Evolutionary conservation across 352 stramenopile species (phyloP), one percentile per base, ranked within the genome.

Genomic region (Elongisporangium anandrum): DNA sequence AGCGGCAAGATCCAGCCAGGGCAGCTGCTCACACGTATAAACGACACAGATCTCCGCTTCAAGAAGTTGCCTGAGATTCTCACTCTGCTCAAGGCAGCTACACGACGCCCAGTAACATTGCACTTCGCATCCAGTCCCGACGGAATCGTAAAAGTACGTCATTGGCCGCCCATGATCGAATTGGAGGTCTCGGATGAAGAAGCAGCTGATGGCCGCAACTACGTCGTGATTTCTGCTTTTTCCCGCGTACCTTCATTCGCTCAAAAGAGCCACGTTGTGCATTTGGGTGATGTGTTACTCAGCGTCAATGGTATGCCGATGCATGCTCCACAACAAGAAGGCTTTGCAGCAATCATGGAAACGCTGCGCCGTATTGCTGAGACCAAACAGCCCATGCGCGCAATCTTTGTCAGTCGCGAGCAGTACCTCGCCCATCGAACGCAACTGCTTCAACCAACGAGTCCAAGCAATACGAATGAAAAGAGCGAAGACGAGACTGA

Each of bases 131-230:
- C 75, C 4, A 95, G 80, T 58, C 85, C 85, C 0, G 85, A 95
- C 56, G 70, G 77, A 10, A 81, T 95, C 51, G 77, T 95, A 50
- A 90, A 79, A 59, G 60, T 95, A 34, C 79, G 76, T 0, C 72
- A 89, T 19, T 95, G 85, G 85, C 85, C 85, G n/a, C 85, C 85
- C 21, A 88, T 93, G 77, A 70, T 95, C 20, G 81, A 92, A 56
- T 63, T 87, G 50, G 85, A 94, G 59, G 73, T 72, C 17, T 77
- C 63, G 8, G 71, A 87, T 29, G 79, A 89, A 56, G 82, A 90
- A 50, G 59, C 70, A 4, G 73, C 70, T 1, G 79, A 85, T 50
- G 74, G 63, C 5, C 75, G 74, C 16, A 87, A 77, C 49, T 87
- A 92, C 49, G 80, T 90, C 12, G 76, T 89, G 6, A 52, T 94